phyloP scores from a whole-genome alignment of 805 yeast species.

The Blastobotrys peoriensis region DNA sequence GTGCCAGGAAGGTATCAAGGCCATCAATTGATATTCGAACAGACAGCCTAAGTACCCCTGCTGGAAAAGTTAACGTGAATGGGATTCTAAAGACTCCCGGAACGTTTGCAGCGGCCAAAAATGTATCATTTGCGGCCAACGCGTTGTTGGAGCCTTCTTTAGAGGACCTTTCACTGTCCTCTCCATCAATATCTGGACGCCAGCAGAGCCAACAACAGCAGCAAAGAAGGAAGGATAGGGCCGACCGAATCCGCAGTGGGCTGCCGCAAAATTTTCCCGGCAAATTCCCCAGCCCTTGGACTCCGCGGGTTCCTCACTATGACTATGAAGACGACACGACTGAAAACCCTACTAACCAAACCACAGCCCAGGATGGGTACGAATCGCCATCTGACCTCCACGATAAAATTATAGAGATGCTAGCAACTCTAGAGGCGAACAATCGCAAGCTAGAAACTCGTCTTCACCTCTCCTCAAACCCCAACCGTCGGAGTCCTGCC shows the following conservation, averaged over 20 bases:
- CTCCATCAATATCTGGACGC: neutral
- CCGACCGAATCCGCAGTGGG: constrained; percentile 15
- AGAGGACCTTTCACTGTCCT: neutral
- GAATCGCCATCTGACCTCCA: neutral
- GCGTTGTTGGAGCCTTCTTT: constrained; percentile 1
- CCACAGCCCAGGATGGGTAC: neutral
- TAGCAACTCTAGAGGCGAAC: neutral
- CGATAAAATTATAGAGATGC: neutral
- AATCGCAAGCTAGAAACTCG: neutral
- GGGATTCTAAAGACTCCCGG: constrained; percentile 20
- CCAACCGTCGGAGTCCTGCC: neutral
- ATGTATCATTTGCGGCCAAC: constrained; percentile 15
- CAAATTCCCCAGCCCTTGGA: constrained; percentile 21
- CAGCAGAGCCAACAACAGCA: too few species aligned
- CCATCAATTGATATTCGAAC: neutral
- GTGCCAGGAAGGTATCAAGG: neutral
- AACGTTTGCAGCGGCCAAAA: constrained; percentile 13
- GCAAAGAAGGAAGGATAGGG: neutral
- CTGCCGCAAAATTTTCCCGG: constrained; percentile 20
- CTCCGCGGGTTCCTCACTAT: constrained; percentile 10
- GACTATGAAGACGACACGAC: neutral
- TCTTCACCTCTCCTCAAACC: neutral
- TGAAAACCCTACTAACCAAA: constrained; percentile 1
- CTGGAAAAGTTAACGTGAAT: neutral
- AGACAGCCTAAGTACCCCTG: neutral